Percentiles rank a stretch among this genome's conserved stretches.
These are phyloP conservation scores for Sporothrix schenckii DNA, from an alignment of 2,329 filamentous ascomycete genomes.

Conservation along the genomic window DNA sequence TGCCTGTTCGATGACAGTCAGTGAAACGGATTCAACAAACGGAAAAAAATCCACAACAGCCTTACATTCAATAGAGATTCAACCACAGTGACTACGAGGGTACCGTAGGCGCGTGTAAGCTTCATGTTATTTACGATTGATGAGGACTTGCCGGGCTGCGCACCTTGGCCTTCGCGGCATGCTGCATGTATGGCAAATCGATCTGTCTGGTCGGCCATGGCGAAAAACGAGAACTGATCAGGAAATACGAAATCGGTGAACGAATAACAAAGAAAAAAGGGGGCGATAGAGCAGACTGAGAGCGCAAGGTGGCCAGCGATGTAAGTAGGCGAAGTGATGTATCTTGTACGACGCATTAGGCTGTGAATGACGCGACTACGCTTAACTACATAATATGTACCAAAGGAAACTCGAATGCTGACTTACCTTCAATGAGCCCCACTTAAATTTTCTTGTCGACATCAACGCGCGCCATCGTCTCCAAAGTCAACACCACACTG, in stretches of 20 bases:
- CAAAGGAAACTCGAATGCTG: background rate
- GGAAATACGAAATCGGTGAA: background rate
- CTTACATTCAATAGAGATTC: slow-evolving; percentile 61
- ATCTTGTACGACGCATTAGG: background rate
- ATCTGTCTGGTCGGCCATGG: slow-evolving; percentile 32
- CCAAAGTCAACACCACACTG: background rate
- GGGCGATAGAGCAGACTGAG: background rate
- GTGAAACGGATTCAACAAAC: background rate
- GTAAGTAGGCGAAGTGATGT: slow-evolving; percentile 10
- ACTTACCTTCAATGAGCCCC: background rate
- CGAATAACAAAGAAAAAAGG: background rate
- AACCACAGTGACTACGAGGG: slow-evolving; percentile 52
- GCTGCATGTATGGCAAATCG: slow-evolving; percentile 88
- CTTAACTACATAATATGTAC: slow-evolving; percentile 13
- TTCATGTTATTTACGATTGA: background rate
- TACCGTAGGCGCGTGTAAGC: background rate
- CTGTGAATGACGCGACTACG: background rate
- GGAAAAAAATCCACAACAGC: background rate
- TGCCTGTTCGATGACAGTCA: slow-evolving; percentile 54
- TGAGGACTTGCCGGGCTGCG: slow-evolving; percentile 37
- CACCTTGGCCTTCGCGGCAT: slow-evolving; percentile 81
- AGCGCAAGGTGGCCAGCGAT: background rate
- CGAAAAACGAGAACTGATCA: background rate
- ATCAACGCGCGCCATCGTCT: background rate
- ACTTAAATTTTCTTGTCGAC: slow-evolving; percentile 21